Percentiles rank a stretch among this genome's conserved stretches.
Conservation (phyloP, 306 rosid genomes). For the Prunus persica region DNA sequence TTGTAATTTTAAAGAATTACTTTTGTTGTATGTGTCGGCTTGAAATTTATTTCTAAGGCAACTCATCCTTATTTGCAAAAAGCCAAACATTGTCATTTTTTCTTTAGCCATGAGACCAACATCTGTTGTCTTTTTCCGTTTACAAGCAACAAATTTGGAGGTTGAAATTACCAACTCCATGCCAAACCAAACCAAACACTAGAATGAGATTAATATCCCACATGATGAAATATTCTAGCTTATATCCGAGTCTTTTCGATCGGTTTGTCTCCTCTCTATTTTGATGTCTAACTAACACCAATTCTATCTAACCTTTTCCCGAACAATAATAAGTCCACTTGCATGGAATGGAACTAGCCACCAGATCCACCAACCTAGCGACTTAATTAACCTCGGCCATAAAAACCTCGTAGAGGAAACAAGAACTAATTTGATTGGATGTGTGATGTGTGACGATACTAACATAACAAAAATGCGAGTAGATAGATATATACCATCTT, state of each 20-base stretch:
- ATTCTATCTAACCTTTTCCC: neutral
- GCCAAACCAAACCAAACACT: neutral
- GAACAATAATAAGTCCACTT: neutral
- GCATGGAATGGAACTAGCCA: neutral
- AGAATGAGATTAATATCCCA: neutral
- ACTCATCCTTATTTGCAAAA: too few species aligned
- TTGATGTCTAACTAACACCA: neutral
- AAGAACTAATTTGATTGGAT: too few species aligned
- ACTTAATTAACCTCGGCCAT: neutral
- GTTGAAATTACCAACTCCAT: neutral
- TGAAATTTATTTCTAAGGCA: too few species aligned
- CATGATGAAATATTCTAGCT: neutral
- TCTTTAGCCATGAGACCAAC: neutral
- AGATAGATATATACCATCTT: too few species aligned
- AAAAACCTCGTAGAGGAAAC: too few species aligned
- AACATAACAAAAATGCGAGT: too few species aligned
- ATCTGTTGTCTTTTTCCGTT: neutral
- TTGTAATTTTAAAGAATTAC: too few species aligned
- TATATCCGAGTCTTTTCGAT: neutral
- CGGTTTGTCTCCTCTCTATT: neutral
- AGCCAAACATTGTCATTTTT: too few species aligned
- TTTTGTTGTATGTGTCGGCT: too few species aligned
- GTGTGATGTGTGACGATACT: too few species aligned
- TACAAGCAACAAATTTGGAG: neutral
- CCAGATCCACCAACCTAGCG: neutral